Evolutionary conservation across 139 green algal genomes (phyloP).

Genomic region (Chlamydomonas eustigma): DNA sequence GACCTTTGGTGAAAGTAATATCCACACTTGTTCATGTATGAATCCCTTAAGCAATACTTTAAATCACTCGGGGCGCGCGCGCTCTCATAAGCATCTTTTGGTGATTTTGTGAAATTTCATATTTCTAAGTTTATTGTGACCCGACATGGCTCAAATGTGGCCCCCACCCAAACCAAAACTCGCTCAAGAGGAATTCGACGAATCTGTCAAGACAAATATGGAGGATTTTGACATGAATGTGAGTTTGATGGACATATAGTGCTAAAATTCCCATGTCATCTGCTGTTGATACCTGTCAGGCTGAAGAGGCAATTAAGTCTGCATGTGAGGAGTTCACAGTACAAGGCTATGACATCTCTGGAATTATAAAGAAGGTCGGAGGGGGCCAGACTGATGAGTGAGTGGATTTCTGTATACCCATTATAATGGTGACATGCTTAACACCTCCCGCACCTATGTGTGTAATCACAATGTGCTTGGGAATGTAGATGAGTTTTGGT

Average conservation of each 20-base stretch:
- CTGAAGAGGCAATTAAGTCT: conserved; percentile 64
- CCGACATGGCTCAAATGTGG: conserved; percentile 31
- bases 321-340: conserved; percentile 73
- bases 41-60: no score
- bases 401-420: neutral
- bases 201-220: conserved; percentile 71
- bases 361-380: conserved; percentile 51
- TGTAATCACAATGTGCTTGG: no score
- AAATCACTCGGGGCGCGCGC: no score
- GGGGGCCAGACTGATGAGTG: conserved; percentile 38
- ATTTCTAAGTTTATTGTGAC: neutral
- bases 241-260: conserved; percentile 6
- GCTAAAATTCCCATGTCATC: neutral
- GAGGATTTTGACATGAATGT: conserved; percentile 86
- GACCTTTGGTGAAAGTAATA: no score
- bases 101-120: neutral
- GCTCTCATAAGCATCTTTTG: neutral
- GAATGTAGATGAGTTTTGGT: no score
- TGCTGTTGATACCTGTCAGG: conserved; percentile 23
- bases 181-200: conserved; percentile 74
- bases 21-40: no score
- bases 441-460: no score
- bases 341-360: conserved; percentile 65
- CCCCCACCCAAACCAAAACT: conserved; percentile 33
- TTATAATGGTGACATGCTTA: no score